phyloP scores from a whole-genome alignment of 2,329 filamentous ascomycete genomes.

The Paracoccidioides brasiliensis region DNA sequence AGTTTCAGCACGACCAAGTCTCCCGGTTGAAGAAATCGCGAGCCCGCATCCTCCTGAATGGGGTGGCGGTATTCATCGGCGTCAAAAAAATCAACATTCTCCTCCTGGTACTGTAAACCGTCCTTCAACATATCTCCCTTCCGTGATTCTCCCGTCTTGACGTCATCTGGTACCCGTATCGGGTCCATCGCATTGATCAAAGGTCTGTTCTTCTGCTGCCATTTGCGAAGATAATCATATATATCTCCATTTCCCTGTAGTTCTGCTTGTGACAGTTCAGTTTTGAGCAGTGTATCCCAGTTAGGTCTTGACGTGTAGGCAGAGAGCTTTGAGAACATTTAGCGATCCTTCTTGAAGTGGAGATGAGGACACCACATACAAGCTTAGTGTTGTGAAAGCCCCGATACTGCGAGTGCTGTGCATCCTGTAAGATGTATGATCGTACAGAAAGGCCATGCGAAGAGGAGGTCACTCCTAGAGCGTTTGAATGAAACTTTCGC shows the following conservation, averaged over 20 bases:
- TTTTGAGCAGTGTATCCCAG: slow-evolving; percentile 13
- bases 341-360: background rate
- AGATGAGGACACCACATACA: background rate
- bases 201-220: slow-evolving; percentile 17
- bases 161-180: background rate
- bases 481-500: background rate
- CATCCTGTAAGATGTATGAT: background rate
- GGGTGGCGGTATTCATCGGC: slow-evolving; percentile 4
- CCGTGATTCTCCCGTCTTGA: background rate
- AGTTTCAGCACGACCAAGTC: slow-evolving; percentile 27
- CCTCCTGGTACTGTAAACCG: slow-evolving; percentile 3
- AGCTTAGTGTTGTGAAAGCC: background rate
- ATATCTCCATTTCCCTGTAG: slow-evolving; percentile 27
- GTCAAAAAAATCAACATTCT: slow-evolving; percentile 4
- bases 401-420: background rate
- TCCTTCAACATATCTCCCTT: slow-evolving; percentile 10
- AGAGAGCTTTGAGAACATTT: background rate
- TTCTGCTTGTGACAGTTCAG: slow-evolving; percentile 19
- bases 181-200: slow-evolving; percentile 6
- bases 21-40: slow-evolving; percentile 26
- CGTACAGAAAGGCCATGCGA: background rate
- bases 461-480: background rate
- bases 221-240: slow-evolving; percentile 29
- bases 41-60: slow-evolving; percentile 20
- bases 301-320: background rate